Evolutionary conservation across 2,329 filamentous ascomycete genomes (phyloP).

Genomic region (Ophiostoma perfectum): DNA sequence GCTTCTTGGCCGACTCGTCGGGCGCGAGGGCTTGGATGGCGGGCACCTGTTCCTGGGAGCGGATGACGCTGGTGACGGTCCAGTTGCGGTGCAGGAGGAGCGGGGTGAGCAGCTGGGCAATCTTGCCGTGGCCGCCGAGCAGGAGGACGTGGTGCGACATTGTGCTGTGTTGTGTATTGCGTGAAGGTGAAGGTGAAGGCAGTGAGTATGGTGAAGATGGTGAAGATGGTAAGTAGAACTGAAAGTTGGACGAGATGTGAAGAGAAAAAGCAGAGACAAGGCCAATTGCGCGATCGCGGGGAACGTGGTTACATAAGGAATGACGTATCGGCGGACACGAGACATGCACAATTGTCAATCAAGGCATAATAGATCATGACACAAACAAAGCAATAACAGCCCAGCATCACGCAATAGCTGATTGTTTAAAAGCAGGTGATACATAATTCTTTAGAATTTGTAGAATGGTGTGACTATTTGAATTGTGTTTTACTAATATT

Average conservation of each 20-base stretch:
- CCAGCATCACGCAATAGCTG: no score
- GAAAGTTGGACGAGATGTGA: no score
- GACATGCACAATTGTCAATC: no score
- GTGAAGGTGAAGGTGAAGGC: not conserved
- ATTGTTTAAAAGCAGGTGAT: no score
- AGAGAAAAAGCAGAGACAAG: no score
- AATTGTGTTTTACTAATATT: no score
- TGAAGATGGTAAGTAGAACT: not conserved
- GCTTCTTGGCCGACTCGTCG: slow-evolving; percentile 43
- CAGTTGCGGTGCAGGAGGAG: slow-evolving; percentile 68
- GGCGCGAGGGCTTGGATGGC: slow-evolving; percentile 54
- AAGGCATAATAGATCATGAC: no score
- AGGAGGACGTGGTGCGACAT: slow-evolving; percentile 48
- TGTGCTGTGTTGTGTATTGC: not conserved
- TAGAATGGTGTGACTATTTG: no score
- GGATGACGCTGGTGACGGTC: slow-evolving; percentile 73
- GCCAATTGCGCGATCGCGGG: slow-evolving; percentile 6
- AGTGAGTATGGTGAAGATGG: not conserved
- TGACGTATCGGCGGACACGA: slow-evolving; percentile 4
- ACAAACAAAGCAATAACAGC: no score
- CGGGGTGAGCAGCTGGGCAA: slow-evolving; percentile 69
- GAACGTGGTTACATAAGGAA: slow-evolving; percentile 5
- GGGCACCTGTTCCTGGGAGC: slow-evolving; percentile 60
- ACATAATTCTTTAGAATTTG: no score
- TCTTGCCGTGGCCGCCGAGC: slow-evolving; percentile 76